Evolutionary conservation across 2,329 filamentous ascomycete genomes (phyloP).

Genomic region (Aureobasidium sp.): DNA sequence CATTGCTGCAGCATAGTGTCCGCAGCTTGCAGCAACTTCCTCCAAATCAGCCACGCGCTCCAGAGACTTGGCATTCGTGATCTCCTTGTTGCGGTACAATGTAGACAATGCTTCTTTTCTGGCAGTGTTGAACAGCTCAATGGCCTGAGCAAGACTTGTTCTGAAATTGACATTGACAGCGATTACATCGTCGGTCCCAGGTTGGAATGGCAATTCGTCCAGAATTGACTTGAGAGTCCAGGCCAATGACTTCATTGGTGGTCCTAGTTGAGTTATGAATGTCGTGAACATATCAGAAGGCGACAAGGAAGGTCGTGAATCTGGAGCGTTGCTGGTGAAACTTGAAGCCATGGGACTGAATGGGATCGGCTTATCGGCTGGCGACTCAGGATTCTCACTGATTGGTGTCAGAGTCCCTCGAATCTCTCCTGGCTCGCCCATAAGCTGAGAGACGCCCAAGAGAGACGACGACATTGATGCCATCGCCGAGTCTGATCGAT

Average conservation of each 20-base stretch:
- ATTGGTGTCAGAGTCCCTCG: conserved; percentile 15
- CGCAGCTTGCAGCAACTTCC: conserved; percentile 94
- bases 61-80: conserved; percentile 60
- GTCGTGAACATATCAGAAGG: conserved; percentile 83
- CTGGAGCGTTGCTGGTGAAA: background rate
- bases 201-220: conserved; percentile 72
- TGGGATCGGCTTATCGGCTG: background rate
- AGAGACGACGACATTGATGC: conserved; percentile 14
- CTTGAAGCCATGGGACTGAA: background rate
- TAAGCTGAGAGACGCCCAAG: background rate
- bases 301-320: conserved; percentile 11
- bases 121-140: conserved; percentile 69
- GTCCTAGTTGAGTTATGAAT: conserved; percentile 82
- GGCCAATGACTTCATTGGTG: conserved; percentile 93
- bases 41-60: conserved; percentile 88
- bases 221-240: conserved; percentile 85
- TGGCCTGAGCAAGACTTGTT: conserved; percentile 71
- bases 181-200: conserved; percentile 60
- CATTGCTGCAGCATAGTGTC: conserved; percentile 89
- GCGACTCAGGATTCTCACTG: conserved; percentile 11
- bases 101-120: conserved; percentile 68
- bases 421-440: background rate
- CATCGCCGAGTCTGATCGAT: background rate
- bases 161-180: conserved; percentile 72
- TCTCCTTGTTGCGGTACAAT: conserved; percentile 73